Evolutionary conservation across 2,329 filamentous ascomycete species (phyloP), one percentile per base, ranked within the genome.

Genomic region (Fusarium buharicum): DNA sequence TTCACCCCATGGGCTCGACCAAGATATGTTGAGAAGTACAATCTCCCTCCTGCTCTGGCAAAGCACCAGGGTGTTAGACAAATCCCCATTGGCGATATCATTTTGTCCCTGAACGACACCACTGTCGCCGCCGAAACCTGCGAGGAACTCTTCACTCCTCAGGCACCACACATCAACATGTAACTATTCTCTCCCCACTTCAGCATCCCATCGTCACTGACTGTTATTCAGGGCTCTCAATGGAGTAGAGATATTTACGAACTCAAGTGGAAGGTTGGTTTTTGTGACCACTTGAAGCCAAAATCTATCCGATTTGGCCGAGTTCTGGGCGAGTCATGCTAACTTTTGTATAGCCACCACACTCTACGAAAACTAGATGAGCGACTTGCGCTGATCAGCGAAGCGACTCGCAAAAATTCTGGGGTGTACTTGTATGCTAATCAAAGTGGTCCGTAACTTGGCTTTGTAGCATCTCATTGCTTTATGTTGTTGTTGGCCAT

Each of bases 221-320:
- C 12, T 4, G 12, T 14, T 3, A 8, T 13, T 4, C 3, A 61
- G 56, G 64, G 53, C 59, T 2, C 36, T 69, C 2, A 82, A 87
- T 67, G 91, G 91, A 5, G 85, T 86, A 6, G 91, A 92, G 69
- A 87, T 92, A 50, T 83, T 91, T 61, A 86, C 86, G 9, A 94
- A 94, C 73, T 86, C 82, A 8, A 30, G 28, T 30, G 28, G 28
- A 30, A 30, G n/a, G n/a, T n/a, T n/a, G n/a, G n/a, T n/a, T n/a
- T n/a, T n/a, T n/a, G n/a, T n/a, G n/a, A n/a, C n/a, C n/a, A n/a
- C n/a, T n/a, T n/a, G n/a, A n/a, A n/a, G n/a, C n/a, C n/a, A n/a
- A n/a, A n/a, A n/a, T n/a, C n/a, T n/a, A n/a, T n/a, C n/a, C n/a
- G n/a, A n/a, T n/a, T n/a, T n/a, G n/a, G n/a, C n/a, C n/a, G n/a